These are phyloP conservation scores for Corylus americana DNA, from an alignment of 306 rosid species.

Conservation along the genomic window DNA sequence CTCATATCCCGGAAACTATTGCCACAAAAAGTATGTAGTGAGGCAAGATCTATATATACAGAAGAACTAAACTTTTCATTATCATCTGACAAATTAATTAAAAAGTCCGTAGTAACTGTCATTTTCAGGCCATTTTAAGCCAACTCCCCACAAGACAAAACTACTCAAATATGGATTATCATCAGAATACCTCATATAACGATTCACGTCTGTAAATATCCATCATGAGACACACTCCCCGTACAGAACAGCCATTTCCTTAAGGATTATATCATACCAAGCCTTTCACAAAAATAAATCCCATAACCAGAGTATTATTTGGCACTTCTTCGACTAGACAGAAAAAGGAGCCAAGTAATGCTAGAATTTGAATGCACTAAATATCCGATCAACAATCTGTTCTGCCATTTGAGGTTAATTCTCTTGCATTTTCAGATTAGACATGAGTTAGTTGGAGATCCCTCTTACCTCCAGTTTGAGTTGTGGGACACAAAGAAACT, in stretches of 20 bases:
- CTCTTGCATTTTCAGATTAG: neutral
- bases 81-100: neutral
- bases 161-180: neutral
- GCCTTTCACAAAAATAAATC: conserved; percentile 2
- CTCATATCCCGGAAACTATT: neutral
- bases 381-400: conserved; percentile 22
- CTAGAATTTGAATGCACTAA: conserved; percentile 11
- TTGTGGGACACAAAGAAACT: conserved; percentile 58
- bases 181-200: neutral
- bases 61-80: neutral
- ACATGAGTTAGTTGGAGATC: neutral
- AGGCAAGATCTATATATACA: neutral
- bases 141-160: conserved; percentile 5
- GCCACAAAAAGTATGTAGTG: neutral
- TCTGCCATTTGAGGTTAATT: conserved; percentile 15
- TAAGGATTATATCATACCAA: conserved; percentile 9
- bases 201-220: neutral
- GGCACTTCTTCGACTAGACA: conserved; percentile 10
- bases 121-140: neutral
- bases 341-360: conserved; percentile 16
- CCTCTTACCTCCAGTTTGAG: conserved; percentile 49
- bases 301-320: conserved; percentile 13
- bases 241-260: neutral
- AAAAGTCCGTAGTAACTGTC: neutral
- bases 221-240: conserved; percentile 9